A percentile compares a stretch with the other conserved stretches of the same genome.
These are phyloP conservation scores for Candida ovalis DNA, from an alignment of 805 yeast species.

Conservation along the genomic window DNA sequence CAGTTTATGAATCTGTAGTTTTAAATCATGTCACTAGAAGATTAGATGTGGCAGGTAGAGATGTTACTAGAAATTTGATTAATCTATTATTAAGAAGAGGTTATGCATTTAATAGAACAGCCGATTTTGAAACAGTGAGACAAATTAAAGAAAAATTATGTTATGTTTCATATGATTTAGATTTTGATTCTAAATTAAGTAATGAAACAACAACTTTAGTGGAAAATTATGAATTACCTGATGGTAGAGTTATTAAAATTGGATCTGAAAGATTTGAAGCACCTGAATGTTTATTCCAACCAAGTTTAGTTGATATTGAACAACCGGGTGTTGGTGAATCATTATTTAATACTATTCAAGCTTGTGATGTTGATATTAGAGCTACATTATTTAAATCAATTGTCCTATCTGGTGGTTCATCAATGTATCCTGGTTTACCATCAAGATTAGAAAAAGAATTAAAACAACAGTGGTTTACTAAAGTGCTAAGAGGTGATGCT, in stretches of 20 bases:
- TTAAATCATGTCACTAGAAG: constrained; percentile 89
- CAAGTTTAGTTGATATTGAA: constrained; percentile 89
- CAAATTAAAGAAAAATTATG: constrained; percentile 95
- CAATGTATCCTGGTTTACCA: constrained; percentile 98
- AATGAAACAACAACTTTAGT: constrained; percentile 95
- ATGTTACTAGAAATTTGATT: constrained; percentile 94
- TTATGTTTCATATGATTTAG: constrained; percentile 92
- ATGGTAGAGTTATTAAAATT: constrained; percentile 88
- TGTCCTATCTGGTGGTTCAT: constrained; percentile 95
- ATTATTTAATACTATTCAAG: constrained; percentile 85
- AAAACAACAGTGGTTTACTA: constrained; percentile 92
- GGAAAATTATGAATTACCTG: constrained; percentile 90
- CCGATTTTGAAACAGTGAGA: constrained; percentile 97
- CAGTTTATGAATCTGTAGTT: constrained; percentile 97
- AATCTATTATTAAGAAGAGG: constrained; percentile 91
- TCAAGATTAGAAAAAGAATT: constrained; percentile 92
- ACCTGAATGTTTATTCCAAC: constrained; percentile 96
- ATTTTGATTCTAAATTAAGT: constrained; percentile 80
- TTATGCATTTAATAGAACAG: constrained; percentile 96
- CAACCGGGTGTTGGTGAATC: constrained; percentile 96
- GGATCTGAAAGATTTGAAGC: constrained; percentile 97
- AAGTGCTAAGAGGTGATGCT: constrained; percentile 84
- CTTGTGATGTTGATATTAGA: constrained; percentile 93
- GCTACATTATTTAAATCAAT: constrained; percentile 85
- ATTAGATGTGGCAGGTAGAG: constrained; percentile 96